phyloP scores from a whole-genome alignment of 2,329 filamentous ascomycete genomes.

The Aspergillus quadricinctus region DNA sequence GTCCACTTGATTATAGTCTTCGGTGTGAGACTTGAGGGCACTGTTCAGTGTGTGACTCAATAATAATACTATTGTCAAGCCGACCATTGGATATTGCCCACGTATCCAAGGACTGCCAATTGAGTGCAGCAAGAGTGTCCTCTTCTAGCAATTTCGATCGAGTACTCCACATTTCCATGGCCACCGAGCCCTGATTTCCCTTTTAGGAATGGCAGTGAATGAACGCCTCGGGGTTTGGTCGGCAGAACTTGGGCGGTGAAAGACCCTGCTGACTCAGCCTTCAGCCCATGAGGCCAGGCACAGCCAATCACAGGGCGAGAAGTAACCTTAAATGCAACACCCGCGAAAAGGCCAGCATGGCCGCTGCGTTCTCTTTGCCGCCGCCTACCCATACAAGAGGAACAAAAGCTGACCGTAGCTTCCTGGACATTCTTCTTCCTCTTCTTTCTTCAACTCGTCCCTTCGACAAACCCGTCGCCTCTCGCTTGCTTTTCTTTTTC shows the following conservation, averaged over 20 bases:
- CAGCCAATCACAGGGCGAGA: conserved; percentile 33
- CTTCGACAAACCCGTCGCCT: conserved; percentile 13
- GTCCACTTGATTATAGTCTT: background rate
- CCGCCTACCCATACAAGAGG: conserved; percentile 30
- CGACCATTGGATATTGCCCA: conserved; percentile 1
- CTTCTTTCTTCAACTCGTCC: conserved; percentile 10
- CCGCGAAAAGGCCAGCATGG: conserved; percentile 44
- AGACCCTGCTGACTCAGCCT: conserved; percentile 25
- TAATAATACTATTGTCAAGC: background rate
- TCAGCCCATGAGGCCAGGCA: background rate
- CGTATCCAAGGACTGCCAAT: conserved; percentile 6
- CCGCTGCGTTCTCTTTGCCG: conserved; percentile 30
- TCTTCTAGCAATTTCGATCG: conserved; percentile 32
- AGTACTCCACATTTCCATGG: background rate
- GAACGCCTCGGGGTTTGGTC: conserved; percentile 1
- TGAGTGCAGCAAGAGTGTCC: conserved; percentile 8
- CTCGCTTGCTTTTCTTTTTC: conserved; percentile 14
- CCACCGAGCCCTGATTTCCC: background rate
- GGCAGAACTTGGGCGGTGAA: conserved; percentile 24
- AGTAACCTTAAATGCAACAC: conserved; percentile 34
- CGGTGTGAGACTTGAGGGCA: background rate
- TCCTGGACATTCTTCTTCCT: conserved; percentile 7
- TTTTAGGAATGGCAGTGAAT: background rate
- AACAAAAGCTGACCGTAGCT: conserved; percentile 15
- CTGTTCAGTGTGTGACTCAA: background rate